These are phyloP conservation scores for Chlorella sp. DNA, from an alignment of 139 green algal species.

Conservation along the genomic window DNA sequence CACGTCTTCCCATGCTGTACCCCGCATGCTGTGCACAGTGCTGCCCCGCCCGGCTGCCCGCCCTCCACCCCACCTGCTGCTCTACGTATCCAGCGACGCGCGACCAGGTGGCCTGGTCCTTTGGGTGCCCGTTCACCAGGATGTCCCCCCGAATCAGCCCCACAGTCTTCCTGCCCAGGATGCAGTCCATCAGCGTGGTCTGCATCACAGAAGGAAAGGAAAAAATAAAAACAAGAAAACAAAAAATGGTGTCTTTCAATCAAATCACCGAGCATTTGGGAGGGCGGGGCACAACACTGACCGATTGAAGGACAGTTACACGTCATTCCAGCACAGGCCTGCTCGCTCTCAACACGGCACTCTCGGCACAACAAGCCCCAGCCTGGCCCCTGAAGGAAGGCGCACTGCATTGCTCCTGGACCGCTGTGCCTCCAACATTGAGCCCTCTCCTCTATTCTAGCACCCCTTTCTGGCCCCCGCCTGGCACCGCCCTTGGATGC, in stretches of 20 bases:
- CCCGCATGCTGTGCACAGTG: not conserved
- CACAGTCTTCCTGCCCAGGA: conserved; percentile 81
- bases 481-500: no score
- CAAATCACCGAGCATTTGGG: conserved; percentile 9
- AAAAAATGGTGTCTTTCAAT: no score
- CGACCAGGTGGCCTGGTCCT: conserved; percentile 74
- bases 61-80: conserved; percentile 16
- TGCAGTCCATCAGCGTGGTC: conserved; percentile 77
- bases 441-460: no score
- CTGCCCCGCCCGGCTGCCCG: conserved; percentile 57
- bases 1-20: not conserved
- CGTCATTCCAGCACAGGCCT: no score
- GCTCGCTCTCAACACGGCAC: no score
- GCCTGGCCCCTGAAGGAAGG: no score
- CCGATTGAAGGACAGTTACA: no score
- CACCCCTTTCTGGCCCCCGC: no score
- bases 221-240: not conserved
- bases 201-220: conserved; percentile 52
- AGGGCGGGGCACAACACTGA: not conserved
- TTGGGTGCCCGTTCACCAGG: conserved; percentile 68
- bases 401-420: no score
- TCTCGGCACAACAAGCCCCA: no score
- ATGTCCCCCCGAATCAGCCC: conserved; percentile 75
- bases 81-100: conserved; percentile 67
- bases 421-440: no score